Percentiles rank a stretch among this genome's conserved stretches.
Conservation (phyloP, 148 eudicot species). For the Arctostaphylos glauca region DNA sequence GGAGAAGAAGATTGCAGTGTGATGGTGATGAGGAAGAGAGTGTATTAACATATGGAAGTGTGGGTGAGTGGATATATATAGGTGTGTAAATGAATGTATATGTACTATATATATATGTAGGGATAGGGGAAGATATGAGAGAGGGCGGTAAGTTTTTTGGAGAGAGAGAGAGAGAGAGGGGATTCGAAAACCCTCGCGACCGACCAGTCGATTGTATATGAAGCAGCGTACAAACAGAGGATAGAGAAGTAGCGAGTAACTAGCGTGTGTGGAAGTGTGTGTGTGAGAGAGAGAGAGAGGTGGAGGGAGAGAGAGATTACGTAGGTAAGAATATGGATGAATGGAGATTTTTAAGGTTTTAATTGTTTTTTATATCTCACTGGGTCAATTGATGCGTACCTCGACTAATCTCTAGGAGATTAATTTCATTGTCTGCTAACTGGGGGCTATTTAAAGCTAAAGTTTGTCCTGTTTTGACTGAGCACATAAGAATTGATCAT, state of each 20-base stretch:
- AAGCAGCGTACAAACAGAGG: conserved; percentile 8
- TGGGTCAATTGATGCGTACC: too few species aligned
- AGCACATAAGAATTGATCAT: too few species aligned
- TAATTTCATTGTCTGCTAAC: too few species aligned
- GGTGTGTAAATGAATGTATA: background rate
- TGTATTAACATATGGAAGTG: background rate
- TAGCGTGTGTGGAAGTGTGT: background rate
- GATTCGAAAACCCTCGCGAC: background rate
- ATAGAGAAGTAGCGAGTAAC: background rate
- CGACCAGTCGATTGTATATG: conserved; percentile 4
- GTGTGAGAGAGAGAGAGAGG: background rate
- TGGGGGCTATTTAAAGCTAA: too few species aligned
- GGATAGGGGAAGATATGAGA: too few species aligned
- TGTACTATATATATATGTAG: background rate
- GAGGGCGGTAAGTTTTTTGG: background rate
- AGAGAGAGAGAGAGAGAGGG: conserved; percentile 8
- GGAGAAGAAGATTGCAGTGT: background rate
- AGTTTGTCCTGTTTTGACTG: too few species aligned
- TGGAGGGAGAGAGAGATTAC: too few species aligned
- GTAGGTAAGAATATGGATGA: too few species aligned
- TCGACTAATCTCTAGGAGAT: too few species aligned
- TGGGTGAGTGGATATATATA: background rate
- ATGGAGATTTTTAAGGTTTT: too few species aligned
- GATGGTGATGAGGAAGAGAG: background rate
- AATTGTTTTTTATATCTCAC: too few species aligned